phyloP scores from a whole-genome alignment of 192 early-diverging fungal species.

The Rhizophagus clarus region DNA sequence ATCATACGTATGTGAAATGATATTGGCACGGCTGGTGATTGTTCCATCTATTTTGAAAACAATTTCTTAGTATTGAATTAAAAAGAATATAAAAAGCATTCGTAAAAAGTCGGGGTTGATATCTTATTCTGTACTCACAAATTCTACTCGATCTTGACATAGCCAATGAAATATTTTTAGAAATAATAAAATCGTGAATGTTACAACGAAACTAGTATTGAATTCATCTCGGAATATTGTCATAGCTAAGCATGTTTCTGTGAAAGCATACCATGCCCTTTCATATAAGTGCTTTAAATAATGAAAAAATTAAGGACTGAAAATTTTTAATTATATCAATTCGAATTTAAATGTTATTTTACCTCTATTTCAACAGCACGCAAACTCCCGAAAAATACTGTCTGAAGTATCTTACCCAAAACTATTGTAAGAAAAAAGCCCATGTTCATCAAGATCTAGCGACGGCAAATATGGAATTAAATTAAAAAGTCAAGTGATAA shows the following conservation, averaged over 20 bases:
- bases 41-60: conserved; percentile 69
- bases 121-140: conserved; percentile 48
- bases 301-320: conserved; percentile 5
- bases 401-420: conserved; percentile 73
- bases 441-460: conserved; percentile 78
- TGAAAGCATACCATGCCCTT: conserved; percentile 95
- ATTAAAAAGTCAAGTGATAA: not conserved
- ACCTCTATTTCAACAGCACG: conserved; percentile 93
- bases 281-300: conserved; percentile 88
- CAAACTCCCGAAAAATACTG: conserved; percentile 89
- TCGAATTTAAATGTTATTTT: conserved; percentile 22
- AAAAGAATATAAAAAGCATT: not conserved
- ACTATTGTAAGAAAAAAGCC: conserved; percentile 78
- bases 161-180: conserved; percentile 98
- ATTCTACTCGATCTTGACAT: conserved; percentile 87
- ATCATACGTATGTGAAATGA: conserved; percentile 76
- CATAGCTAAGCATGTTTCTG: conserved; percentile 95
- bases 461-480: not conserved
- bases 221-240: conserved; percentile 97
- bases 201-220: conserved; percentile 78
- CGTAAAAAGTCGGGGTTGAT: not conserved
- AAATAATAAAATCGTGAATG: conserved; percentile 88
- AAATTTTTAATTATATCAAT: not conserved
- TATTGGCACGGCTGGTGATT: conserved; percentile 63
- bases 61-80: not conserved